A percentile compares a stretch with the other conserved stretches of the same genome.
Conservation (phyloP, 176 grass and related monocot genomes). For the Phoenix dactylifera region DNA sequence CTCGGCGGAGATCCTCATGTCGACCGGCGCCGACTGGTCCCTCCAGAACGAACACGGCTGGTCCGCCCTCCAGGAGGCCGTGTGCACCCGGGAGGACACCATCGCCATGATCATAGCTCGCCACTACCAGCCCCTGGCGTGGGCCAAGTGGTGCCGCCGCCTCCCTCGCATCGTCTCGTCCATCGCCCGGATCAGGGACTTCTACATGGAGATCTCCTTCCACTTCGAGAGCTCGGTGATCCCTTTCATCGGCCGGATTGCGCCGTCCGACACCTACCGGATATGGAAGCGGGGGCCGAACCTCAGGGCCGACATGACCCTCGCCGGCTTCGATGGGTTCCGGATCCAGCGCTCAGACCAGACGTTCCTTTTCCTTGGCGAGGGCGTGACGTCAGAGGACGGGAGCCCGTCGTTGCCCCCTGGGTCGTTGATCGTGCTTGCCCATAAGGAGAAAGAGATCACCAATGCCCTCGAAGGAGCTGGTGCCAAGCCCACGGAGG, state of each 20-base stretch:
- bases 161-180: slow-evolving; percentile 79
- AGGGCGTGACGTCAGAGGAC: slow-evolving; percentile 37
- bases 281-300: slow-evolving; percentile 84
- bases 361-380: slow-evolving; percentile 83
- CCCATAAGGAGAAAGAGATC: slow-evolving; percentile 96
- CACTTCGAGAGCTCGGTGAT: slow-evolving; percentile 99
- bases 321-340: slow-evolving; percentile 78
- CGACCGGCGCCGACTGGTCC: slow-evolving; percentile 84
- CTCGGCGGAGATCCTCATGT: slow-evolving; percentile 81
- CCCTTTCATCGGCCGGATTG: slow-evolving; percentile 88
- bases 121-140: slow-evolving; percentile 92
- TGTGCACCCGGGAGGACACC: slow-evolving; percentile 72
- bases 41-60: slow-evolving; percentile 87
- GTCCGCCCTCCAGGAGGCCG: slow-evolving; percentile 89
- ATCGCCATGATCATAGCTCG: slow-evolving; percentile 85
- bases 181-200: slow-evolving; percentile 61
- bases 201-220: slow-evolving; percentile 99
- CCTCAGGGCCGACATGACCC: slow-evolving; percentile 82
- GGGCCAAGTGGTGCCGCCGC: slow-evolving; percentile 95
- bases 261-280: slow-evolving; percentile 88
- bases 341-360: slow-evolving; percentile 93
- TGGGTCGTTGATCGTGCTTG: slow-evolving; percentile 78
- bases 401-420: slow-evolving; percentile 53
- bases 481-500: slow-evolving; percentile 65
- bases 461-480: slow-evolving; percentile 87